Conservation (phyloP, 2,329 filamentous ascomycete genomes). For the Penicillium capsulatum region DNA sequence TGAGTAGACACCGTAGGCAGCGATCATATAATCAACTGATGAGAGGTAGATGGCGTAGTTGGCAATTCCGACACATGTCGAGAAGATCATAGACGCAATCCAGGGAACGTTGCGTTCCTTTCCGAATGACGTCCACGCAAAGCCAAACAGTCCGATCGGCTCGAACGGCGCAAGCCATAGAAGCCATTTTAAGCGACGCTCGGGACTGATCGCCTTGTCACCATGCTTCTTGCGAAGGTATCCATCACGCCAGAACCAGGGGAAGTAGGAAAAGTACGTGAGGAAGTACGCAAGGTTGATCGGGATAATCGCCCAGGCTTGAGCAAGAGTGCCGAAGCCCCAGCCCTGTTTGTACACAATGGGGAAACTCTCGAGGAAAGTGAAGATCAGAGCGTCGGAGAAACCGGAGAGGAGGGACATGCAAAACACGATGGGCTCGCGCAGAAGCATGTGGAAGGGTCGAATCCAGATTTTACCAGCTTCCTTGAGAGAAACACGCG, state of each 20-base stretch:
- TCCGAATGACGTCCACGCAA: constrained; percentile 63
- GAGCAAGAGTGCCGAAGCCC: constrained; percentile 54
- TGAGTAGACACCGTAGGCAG: constrained; percentile 66
- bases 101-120: constrained; percentile 59
- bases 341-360: constrained; percentile 55
- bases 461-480: constrained; percentile 55
- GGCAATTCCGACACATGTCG: constrained; percentile 63
- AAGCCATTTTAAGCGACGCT: constrained; percentile 63
- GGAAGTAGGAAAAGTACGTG: constrained; percentile 54
- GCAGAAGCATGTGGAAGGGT: constrained; percentile 58
- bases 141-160: constrained; percentile 64
- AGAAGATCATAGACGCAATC: constrained; percentile 64
- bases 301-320: constrained; percentile 61
- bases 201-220: constrained; percentile 53
- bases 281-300: constrained; percentile 64
- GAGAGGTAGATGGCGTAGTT: constrained; percentile 71
- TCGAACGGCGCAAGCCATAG: constrained; percentile 58
- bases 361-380: constrained; percentile 56
- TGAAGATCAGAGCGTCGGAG: constrained; percentile 60
- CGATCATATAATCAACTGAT: constrained; percentile 72
- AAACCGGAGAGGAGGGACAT: constrained; percentile 59
- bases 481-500: constrained; percentile 48
- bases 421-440: constrained; percentile 58
- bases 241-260: constrained; percentile 44
- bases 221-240: constrained; percentile 40